Evolutionary conservation across 2,329 filamentous ascomycete species (phyloP).

Genomic region (Fusarium tupiense): DNA sequence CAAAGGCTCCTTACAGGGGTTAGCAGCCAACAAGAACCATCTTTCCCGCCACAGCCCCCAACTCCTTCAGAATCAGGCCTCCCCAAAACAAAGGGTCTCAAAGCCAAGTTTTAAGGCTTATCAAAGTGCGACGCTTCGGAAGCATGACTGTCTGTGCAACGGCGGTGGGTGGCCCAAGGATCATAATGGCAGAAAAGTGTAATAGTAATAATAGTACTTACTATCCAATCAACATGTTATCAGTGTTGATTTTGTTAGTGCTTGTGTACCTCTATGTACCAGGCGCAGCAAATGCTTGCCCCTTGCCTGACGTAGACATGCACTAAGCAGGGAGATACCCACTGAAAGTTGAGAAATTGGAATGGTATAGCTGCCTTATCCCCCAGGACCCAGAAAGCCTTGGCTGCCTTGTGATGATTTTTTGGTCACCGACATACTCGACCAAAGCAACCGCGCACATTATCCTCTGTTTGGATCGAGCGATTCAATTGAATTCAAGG

Average conservation of each 20-base stretch:
- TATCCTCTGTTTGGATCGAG: neutral
- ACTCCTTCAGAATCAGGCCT: neutral
- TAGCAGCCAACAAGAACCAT: neutral
- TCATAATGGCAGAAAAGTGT: neutral
- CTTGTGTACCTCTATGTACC: neutral
- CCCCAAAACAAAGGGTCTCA: neutral
- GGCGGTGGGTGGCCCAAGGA: neutral
- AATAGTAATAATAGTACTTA: neutral
- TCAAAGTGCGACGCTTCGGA: neutral
- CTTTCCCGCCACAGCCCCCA: neutral
- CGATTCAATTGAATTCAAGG: no score
- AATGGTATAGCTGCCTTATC: neutral
- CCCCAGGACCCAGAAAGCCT: no score
- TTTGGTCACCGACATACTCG: no score
- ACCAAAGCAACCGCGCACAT: neutral
- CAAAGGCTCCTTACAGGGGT: conserved; percentile 4
- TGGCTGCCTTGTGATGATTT: neutral
- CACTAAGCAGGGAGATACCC: neutral
- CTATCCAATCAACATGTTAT: neutral
- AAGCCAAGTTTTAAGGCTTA: neutral
- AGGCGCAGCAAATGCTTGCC: neutral
- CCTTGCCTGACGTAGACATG: neutral
- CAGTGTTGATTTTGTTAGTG: neutral
- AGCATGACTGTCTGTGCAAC: neutral
- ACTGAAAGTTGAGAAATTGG: neutral